These are phyloP conservation scores for Dalechampia spathulata DNA, from an alignment of 441 rosid genomes.

Conservation along the genomic window DNA sequence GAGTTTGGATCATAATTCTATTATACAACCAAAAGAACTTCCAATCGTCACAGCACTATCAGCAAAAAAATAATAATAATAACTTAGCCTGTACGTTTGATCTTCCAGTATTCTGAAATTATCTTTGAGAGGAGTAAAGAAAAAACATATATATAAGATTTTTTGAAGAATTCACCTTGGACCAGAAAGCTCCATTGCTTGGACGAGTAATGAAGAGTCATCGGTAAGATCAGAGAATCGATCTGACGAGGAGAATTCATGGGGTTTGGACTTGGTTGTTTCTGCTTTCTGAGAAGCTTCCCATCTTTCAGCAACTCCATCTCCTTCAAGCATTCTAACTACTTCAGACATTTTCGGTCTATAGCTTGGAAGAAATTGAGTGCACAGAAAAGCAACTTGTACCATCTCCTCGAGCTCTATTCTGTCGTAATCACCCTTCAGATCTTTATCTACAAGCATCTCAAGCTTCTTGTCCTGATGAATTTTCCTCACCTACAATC, in stretches of 20 bases:
- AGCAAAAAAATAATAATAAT: conserved; percentile 4
- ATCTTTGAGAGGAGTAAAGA: too few species aligned
- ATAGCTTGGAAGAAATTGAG: conserved; percentile 72
- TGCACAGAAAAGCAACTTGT: conserved; percentile 76
- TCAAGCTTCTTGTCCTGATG: conserved; percentile 84
- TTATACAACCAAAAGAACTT: conserved; percentile 9
- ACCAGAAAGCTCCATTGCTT: conserved; percentile 93
- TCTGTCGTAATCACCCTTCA: conserved; percentile 57
- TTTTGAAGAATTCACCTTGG: conserved; percentile 45
- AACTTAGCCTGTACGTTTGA: background rate
- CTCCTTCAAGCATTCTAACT: conserved; percentile 95
- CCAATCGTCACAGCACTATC: conserved; percentile 1
- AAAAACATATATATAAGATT: background rate
- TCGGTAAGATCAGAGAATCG: conserved; percentile 77
- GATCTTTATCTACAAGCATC: conserved; percentile 79
- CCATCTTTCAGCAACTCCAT: conserved; percentile 91
- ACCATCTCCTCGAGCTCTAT: conserved; percentile 89
- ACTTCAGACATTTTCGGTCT: conserved; percentile 96
- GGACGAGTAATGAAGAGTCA: conserved; percentile 63
- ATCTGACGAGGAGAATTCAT: conserved; percentile 58
- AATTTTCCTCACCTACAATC: conserved; percentile 53
- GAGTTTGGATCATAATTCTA: conserved; percentile 6
- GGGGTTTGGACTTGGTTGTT: conserved; percentile 43
- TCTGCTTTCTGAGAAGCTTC: conserved; percentile 78
- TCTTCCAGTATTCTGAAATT: background rate